These are phyloP conservation scores for Besnoitia besnoiti DNA, from an alignment of 169 alveolate species.

Conservation along the genomic window DNA sequence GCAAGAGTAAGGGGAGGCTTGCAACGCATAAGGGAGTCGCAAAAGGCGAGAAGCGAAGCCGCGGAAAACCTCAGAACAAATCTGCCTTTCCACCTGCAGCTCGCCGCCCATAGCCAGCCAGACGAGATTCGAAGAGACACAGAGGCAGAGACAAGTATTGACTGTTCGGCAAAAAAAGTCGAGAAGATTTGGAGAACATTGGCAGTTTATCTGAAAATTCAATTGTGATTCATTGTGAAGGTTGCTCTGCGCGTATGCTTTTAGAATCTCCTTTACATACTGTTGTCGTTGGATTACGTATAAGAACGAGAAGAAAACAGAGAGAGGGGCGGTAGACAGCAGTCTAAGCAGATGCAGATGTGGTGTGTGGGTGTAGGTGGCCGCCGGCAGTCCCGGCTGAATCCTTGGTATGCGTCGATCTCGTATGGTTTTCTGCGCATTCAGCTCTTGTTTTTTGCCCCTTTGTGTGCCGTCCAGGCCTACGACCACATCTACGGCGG, in stretches of 20 bases:
- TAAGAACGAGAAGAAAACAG: neutral
- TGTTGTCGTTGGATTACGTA: no score
- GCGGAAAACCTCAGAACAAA: neutral
- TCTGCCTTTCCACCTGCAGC: neutral
- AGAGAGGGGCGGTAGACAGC: neutral
- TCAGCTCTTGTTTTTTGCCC: no score
- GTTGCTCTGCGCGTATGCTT: no score
- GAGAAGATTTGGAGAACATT: neutral
- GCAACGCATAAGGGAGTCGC: no score
- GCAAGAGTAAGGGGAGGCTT: constrained; percentile 49
- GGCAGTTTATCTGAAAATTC: no score
- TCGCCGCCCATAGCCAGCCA: no score
- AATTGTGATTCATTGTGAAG: no score
- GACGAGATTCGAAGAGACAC: neutral
- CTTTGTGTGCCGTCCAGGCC: constrained; percentile 53
- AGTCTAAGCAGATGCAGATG: neutral
- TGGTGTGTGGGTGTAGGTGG: no score
- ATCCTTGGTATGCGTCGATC: neutral
- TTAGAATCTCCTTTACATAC: no score
- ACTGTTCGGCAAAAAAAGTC: neutral
- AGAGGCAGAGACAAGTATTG: neutral
- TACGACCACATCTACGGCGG: constrained; percentile 64
- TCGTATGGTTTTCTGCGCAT: neutral
- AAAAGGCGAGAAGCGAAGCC: neutral
- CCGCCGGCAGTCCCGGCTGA: no score